These are phyloP conservation scores for Solanum stenotomum DNA, from an alignment of 257 asterid species.

Conservation along the genomic window DNA sequence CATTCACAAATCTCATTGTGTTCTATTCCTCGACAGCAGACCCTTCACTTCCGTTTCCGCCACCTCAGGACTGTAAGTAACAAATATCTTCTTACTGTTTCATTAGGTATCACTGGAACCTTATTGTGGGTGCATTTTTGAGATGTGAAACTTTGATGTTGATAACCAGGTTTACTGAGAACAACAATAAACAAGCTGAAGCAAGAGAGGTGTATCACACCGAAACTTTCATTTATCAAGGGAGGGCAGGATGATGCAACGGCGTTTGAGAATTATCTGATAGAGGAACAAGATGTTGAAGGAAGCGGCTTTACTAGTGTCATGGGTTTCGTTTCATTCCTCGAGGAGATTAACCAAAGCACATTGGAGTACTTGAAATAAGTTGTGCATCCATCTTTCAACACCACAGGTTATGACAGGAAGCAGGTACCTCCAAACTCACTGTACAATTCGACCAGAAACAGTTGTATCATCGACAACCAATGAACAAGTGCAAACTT, in stretches of 20 bases:
- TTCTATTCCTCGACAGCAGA: conserved; percentile 85
- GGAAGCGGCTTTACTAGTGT: conserved; percentile 81
- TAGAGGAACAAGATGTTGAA: conserved; percentile 91
- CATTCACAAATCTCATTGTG: conserved; percentile 79
- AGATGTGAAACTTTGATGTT: background rate
- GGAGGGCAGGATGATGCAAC: conserved; percentile 92
- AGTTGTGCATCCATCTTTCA: background rate
- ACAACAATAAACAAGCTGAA: conserved; percentile 71
- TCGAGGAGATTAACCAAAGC: conserved; percentile 70
- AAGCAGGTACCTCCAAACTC: background rate
- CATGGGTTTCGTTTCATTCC: conserved; percentile 85
- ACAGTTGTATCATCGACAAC: background rate
- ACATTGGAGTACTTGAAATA: conserved; percentile 54
- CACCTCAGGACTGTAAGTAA: conserved; percentile 96
- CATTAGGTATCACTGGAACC: background rate
- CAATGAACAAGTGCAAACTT: background rate
- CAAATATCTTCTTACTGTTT: background rate
- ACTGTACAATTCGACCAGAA: background rate
- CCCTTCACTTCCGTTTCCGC: conserved; percentile 89
- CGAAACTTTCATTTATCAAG: conserved; percentile 62
- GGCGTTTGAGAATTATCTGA: conserved; percentile 75
- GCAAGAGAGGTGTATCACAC: conserved; percentile 87
- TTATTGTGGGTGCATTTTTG: background rate
- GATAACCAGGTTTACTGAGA: conserved; percentile 68
- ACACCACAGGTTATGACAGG: background rate